phyloP scores from a whole-genome alignment of 108 stramenopile species.

The Discostella pseudostelligera region DNA sequence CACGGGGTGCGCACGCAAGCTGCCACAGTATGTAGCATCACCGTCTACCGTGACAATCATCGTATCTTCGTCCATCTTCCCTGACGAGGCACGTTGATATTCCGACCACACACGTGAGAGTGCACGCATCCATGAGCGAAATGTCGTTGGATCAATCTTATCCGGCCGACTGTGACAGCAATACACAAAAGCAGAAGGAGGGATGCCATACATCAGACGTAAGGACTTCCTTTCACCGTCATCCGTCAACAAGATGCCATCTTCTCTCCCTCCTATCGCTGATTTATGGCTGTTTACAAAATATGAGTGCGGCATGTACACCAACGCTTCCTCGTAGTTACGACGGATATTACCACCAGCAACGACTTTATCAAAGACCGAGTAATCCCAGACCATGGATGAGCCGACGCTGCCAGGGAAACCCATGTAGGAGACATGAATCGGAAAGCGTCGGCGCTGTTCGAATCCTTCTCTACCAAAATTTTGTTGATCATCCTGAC shows the following conservation, averaged over 20 bases:
- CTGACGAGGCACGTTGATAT: background rate
- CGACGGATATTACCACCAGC: slow-evolving; percentile 28
- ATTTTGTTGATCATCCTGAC: slow-evolving; percentile 25
- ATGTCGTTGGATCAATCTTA: slow-evolving; percentile 85
- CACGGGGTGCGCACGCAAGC: slow-evolving; percentile 29
- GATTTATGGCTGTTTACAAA: slow-evolving; percentile 86
- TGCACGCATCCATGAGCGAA: slow-evolving; percentile 69
- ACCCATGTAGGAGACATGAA: slow-evolving; percentile 75
- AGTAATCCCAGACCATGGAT: slow-evolving; percentile 65
- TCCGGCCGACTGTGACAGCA: slow-evolving; percentile 85
- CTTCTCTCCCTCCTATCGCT: slow-evolving; percentile 36
- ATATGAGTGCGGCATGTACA: slow-evolving; percentile 85
- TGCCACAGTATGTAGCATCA: background rate
- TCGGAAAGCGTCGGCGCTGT: slow-evolving; percentile 29
- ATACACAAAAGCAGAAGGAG: slow-evolving; percentile 69
- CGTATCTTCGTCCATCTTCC: too few relatives aligned
- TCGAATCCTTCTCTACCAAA: slow-evolving; percentile 39
- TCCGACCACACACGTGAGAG: slow-evolving; percentile 48
- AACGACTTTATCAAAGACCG: slow-evolving; percentile 66
- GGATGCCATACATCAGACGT: slow-evolving; percentile 66
- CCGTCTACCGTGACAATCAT: too few relatives aligned
- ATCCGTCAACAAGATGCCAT: slow-evolving; percentile 45
- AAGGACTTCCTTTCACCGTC: slow-evolving; percentile 39
- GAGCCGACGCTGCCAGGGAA: slow-evolving; percentile 81
- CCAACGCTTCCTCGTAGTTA: slow-evolving; percentile 65